Percentiles rank a stretch among this genome's conserved stretches.
phyloP scores from a whole-genome alignment of 2,329 filamentous ascomycete species.

The Trichophyton mentagrophytes region DNA sequence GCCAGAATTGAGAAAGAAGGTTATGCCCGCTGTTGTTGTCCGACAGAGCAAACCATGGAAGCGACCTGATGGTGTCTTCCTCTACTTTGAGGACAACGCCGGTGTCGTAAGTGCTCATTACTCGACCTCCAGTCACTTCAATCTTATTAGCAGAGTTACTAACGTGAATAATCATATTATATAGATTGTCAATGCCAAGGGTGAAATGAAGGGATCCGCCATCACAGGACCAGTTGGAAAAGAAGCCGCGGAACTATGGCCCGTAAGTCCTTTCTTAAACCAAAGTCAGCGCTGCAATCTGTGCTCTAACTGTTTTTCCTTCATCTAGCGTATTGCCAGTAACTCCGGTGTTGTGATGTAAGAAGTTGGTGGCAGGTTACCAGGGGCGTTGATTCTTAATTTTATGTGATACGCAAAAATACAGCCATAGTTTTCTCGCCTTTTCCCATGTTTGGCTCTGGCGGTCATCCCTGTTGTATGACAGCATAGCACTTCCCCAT shows the following conservation, averaged over 20 bases:
- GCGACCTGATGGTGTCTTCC: constrained; percentile 93
- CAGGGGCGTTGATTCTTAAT: constrained; percentile 11
- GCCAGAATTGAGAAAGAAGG: constrained; percentile 99
- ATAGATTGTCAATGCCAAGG: constrained; percentile 99
- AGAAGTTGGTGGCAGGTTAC: constrained; percentile 29
- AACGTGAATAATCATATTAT: background rate
- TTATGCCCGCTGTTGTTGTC: constrained; percentile 98
- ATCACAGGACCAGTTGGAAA: constrained; percentile 99
- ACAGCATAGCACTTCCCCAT: background rate
- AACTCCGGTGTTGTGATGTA: constrained; percentile 99
- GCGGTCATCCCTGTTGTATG: constrained; percentile 1
- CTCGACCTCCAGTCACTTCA: background rate
- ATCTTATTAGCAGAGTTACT: background rate
- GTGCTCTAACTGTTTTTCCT: background rate
- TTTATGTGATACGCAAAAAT: constrained; percentile 14
- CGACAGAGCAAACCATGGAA: constrained; percentile 99
- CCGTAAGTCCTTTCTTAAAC: constrained; percentile 48
- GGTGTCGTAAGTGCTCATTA: constrained; percentile 64
- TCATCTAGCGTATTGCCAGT: constrained; percentile 80
- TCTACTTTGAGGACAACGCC: constrained; percentile 99
- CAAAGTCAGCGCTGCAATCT: background rate
- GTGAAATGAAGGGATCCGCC: constrained; percentile 99
- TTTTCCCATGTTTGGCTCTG: background rate
- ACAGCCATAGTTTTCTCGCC: constrained; percentile 8
- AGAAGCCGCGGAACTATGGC: constrained; percentile 99